phyloP scores from a whole-genome alignment of 2,329 filamentous ascomycete species.

The Diaporthe sp. region DNA sequence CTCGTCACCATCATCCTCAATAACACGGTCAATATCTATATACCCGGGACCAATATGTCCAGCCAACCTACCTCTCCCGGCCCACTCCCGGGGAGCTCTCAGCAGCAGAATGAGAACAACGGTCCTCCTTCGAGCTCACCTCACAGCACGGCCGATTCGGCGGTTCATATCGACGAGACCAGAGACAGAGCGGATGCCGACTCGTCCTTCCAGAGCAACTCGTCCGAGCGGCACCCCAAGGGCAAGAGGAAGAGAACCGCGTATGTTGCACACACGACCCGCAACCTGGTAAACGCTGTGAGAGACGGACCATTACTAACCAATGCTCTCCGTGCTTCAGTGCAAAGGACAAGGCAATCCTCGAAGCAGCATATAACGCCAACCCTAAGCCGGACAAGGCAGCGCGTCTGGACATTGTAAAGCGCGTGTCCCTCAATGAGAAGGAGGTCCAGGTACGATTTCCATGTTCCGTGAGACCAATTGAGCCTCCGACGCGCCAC shows the following conservation, averaged over 20 bases:
- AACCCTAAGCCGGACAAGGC: constrained; percentile 95
- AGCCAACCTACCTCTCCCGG: constrained; percentile 39
- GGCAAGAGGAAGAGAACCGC: constrained; percentile 74
- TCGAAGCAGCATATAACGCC: constrained; percentile 86
- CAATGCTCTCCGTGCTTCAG: constrained; percentile 58
- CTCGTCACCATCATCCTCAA: constrained; percentile 1
- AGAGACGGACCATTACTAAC: constrained; percentile 32
- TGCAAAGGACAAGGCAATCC: constrained; percentile 88
- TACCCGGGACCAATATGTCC: constrained; percentile 35
- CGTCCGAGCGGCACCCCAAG: constrained; percentile 64
- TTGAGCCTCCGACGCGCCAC: not conserved
- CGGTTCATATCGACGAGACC: constrained; percentile 31
- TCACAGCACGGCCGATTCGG: constrained; percentile 36
- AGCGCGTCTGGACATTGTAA: constrained; percentile 86
- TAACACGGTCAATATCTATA: constrained; percentile 7
- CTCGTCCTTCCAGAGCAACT: constrained; percentile 41
- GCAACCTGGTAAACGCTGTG: constrained; percentile 13
- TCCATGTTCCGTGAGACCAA: constrained; percentile 21
- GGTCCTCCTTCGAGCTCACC: constrained; percentile 38
- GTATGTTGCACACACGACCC: constrained; percentile 59
- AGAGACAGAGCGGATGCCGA: constrained; percentile 35
- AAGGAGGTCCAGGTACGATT: constrained; percentile 92
- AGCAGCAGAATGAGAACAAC: constrained; percentile 34
- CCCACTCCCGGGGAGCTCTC: constrained; percentile 33
- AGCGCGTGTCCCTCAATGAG: constrained; percentile 88